Conservation (phyloP, 2,329 filamentous ascomycete species). For the Dichotomopilus funicola region DNA sequence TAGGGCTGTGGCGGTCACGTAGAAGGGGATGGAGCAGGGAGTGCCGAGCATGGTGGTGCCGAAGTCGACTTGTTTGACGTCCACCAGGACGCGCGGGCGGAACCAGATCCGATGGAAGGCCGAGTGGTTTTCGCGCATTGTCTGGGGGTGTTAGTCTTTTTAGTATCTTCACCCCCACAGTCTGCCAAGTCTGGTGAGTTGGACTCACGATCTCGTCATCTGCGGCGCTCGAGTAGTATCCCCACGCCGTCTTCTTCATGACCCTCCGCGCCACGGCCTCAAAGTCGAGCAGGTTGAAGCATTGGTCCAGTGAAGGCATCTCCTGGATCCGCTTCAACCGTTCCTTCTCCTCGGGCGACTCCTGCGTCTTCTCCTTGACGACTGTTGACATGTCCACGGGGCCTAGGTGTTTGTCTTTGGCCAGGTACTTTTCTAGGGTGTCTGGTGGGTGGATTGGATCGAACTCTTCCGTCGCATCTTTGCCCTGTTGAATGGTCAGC, state of each 20-base stretch:
- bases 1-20: slow-evolving; percentile 91
- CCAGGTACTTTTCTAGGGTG: slow-evolving; percentile 78
- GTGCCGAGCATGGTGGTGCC: slow-evolving; percentile 90
- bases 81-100: slow-evolving; percentile 77
- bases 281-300: slow-evolving; percentile 93
- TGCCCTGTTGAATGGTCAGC: slow-evolving; percentile 48
- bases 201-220: slow-evolving; percentile 76
- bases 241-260: slow-evolving; percentile 97
- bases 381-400: slow-evolving; percentile 82
- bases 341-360: slow-evolving; percentile 54
- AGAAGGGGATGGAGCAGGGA: slow-evolving; percentile 80
- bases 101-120: slow-evolving; percentile 99
- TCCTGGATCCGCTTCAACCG: slow-evolving; percentile 65
- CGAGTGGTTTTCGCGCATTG: slow-evolving; percentile 88
- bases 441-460: slow-evolving; percentile 85
- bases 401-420: slow-evolving; percentile 81
- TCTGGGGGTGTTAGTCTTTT: slow-evolving; percentile 43
- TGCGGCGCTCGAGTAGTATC: slow-evolving; percentile 91
- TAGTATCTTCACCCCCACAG: not conserved
- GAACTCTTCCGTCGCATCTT: slow-evolving; percentile 88
- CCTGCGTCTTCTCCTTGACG: slow-evolving; percentile 55
- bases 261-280: slow-evolving; percentile 82
- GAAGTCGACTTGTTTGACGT: slow-evolving; percentile 82
- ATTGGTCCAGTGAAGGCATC: slow-evolving; percentile 78
- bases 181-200: not conserved